Base-by-base conservation (phyloP, 2,329 filamentous ascomycete species). In the Claviceps africana region DNA sequence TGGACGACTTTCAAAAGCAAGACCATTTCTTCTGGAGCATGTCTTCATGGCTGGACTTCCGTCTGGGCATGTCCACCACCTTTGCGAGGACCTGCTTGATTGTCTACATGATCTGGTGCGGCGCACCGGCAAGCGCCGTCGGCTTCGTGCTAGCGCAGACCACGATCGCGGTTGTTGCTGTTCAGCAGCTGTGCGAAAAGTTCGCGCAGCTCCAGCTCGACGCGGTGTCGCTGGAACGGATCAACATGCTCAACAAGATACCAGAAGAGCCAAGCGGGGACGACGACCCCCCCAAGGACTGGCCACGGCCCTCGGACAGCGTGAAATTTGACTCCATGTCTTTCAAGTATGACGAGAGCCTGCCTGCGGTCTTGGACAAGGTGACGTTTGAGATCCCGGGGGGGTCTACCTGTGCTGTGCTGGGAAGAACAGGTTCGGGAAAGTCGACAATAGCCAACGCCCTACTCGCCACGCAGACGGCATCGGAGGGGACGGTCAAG, bases 11-110 rank as follows among this genome's bases (percentile, higher is more conserved):
- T 63, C 90, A 95, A 65, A 88, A 88, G 63, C 93, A 95, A 77
- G 90, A 96, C 61, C 90, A 96, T 65, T 95, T 95, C 69, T 95
- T 94, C 69, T 95, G 89, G 85, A 86, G 83, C 54, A 74, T 94
- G 44, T 88, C 94, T 58, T 81, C 82, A 8, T 95, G 89, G 89
- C 74, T 95, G 2, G 82, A 83, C 64, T 88, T 85, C 61, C 81
- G 89, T 13, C 91, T 93, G 52, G 61, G 64, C 50, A 57, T 64
- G 43, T 61, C 64, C 6, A 88, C 88, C 0, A 85, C 85, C 0
- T 64, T 78, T 3, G 87, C 87, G 8, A 88, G 86, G 0, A 85
- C 91, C 54, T 68, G 81, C 0, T 70, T 95, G 50, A 87, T 88
- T 1, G 65, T 83, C 1, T 76, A 90, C 10, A 89, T 89, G 15